Percentiles rank a stretch among this genome's conserved stretches.
These are phyloP conservation scores for Colletotrichum sp. DNA, from an alignment of 2,329 filamentous ascomycete species.

Conservation along the genomic window DNA sequence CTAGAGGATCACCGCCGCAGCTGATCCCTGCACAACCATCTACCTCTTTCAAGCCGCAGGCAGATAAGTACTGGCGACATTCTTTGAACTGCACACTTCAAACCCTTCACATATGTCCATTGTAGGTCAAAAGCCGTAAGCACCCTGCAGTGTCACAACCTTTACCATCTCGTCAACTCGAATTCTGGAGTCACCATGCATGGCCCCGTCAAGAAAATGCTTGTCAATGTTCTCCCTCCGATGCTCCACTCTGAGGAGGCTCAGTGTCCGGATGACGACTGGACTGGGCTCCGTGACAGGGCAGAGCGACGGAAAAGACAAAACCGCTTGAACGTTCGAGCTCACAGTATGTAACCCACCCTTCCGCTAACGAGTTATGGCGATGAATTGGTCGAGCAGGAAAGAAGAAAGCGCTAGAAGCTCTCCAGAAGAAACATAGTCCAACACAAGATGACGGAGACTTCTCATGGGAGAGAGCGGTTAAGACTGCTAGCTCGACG, in stretches of 20 bases:
- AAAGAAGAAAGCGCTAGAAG: constrained; percentile 5
- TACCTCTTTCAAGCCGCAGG: neutral
- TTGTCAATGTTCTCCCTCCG: neutral
- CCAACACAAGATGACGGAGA: neutral
- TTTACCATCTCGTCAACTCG: neutral
- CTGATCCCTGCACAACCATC: neutral
- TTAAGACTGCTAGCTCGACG: neutral
- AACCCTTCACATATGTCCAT: neutral
- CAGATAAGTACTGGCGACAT: neutral
- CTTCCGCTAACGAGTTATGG: neutral
- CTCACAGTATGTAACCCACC: constrained; percentile 31
- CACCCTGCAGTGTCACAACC: neutral
- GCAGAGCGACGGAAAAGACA: constrained; percentile 35
- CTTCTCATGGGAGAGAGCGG: neutral
- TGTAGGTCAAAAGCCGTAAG: neutral
- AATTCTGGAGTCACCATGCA: neutral
- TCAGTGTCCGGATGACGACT: constrained; percentile 31
- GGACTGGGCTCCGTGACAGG: constrained; percentile 34
- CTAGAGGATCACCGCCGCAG: neutral
- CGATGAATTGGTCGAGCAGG: neutral
- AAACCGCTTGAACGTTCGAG: constrained; percentile 38
- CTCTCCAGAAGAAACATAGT: neutral
- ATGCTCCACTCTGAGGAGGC: neutral
- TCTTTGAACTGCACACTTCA: neutral
- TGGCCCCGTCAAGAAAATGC: neutral